Evolutionary conservation across 768 basidiomycete genomes (phyloP).

Genomic region (Hypsizygus marmoreus): DNA sequence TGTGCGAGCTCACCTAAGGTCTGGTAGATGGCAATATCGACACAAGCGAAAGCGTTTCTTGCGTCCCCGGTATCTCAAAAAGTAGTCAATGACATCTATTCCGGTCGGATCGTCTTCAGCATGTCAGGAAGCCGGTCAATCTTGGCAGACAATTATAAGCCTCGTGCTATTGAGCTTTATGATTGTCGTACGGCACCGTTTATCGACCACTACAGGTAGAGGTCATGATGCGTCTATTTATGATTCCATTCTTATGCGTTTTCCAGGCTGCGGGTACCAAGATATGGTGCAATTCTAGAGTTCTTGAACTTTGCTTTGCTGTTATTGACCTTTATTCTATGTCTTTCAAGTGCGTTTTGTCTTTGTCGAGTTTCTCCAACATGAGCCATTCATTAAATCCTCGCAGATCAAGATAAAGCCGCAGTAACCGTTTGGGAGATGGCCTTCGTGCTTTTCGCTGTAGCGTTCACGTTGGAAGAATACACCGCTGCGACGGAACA

Average conservation of each 20-base stretch:
- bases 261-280: constrained; percentile 76
- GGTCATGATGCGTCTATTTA: background rate
- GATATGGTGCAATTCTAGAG: constrained; percentile 76
- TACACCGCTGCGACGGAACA: constrained; percentile 87
- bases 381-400: background rate
- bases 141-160: constrained; percentile 89
- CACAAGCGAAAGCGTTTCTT: constrained; percentile 81
- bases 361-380: constrained; percentile 1
- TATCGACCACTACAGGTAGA: constrained; percentile 81
- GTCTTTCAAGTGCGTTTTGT: constrained; percentile 71
- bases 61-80: constrained; percentile 84
- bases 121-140: constrained; percentile 67
- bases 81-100: constrained; percentile 85
- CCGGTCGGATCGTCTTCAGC: constrained; percentile 74
- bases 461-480: constrained; percentile 82
- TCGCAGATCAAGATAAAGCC: constrained; percentile 56
- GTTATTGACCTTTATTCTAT: constrained; percentile 69
- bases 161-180: constrained; percentile 72
- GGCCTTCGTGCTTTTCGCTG: constrained; percentile 73
- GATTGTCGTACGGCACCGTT: constrained; percentile 66
- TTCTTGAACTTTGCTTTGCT: constrained; percentile 76
- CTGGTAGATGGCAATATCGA: constrained; percentile 83
- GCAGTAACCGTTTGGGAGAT: constrained; percentile 63
- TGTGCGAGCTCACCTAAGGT: background rate
- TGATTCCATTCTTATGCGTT: constrained; percentile 3